Evolutionary conservation across 1,284 basidiomycete genomes (phyloP), one percentile per base, ranked within the genome.

Genomic region (Porogramme epimiltina): DNA sequence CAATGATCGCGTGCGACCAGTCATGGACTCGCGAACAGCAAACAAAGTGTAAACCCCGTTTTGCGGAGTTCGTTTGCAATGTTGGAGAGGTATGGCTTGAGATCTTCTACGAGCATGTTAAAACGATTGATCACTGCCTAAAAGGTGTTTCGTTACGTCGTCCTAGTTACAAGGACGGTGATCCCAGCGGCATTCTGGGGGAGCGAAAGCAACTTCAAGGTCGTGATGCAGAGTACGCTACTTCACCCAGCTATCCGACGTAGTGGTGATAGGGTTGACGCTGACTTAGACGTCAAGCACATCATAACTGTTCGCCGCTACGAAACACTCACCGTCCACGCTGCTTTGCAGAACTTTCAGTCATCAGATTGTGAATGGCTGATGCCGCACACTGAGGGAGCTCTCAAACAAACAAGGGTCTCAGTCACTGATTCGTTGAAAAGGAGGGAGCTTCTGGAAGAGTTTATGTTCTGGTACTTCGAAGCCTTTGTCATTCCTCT

Each of bases 401-500:
- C 65, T 11, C 56, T 52, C 16, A 65, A 67, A 40, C 81, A 84
- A 52, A 60, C 62, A 10, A 73, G 84, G 42, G 77, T 85, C 0
- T 74, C 84, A 2, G 79, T 82, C 1, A 81, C 82, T 0, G 95
- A 97, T 61, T 72, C 82, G 1, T 61, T 82, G 23, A 93, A 91
- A 66, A 81, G 91, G 9, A 76, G 81, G n/a, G 81, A 91, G 63
- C 70, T 98, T 11, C 66, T 94, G 0, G 82, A 91, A 62, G 92
- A 96, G 50, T 91, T 96, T 61, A 55, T 98, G 6, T 91, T 86
- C 66, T 99, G 95, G 95, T 87, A 95, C 55, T 93, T 98, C 56
- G 91, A 95, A 62, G 86, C 84, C 0, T 91, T 95, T 63, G 66
- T 99, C 5, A 73, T 93, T 2, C 85, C 89, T 0, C 73, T 99